Base-by-base conservation (phyloP, 1,284 basidiomycete genomes). In the Xerocomus minutiporus region DNA sequence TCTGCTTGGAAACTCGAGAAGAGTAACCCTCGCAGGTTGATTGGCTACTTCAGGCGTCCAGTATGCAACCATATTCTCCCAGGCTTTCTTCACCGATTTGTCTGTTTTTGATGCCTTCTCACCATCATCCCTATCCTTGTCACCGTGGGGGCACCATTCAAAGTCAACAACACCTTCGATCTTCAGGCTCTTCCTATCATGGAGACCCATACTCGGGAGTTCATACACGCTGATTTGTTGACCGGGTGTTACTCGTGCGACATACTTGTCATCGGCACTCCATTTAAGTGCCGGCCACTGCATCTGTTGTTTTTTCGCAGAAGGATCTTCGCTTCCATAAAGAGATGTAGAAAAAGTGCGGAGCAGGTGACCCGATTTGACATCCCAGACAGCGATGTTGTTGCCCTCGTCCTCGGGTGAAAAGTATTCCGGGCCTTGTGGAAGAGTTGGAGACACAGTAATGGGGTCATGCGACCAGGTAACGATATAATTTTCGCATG, bases 401-500 rank as follows among this genome's bases (percentile, higher is more conserved):
- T 97, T 95, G 38, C 96, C 97, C 74, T 97, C 94, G 70, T 99
- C 97, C 61, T 94, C 93, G 9, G 89, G 84, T 44, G 92, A 91
- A 73, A 96, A 93, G 65, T 85, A 91, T 64, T 91, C 88, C 50
- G 92, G 83, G 31, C 90, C 89, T 73, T 91, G 86, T 53, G 82
- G 75, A 41, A 89, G 86, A 58, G 86, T 86, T 58, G 92, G 88
- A 38, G 90, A 88, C 35, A 95, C 88, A 54, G 87, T 80, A 63
- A 99, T 96, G 20, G 95, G 87, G 62, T 97, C 93, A 62, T 94
- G 90, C 8, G 97, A 97, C 93, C 96, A 99, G 40, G 97, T 99
- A 63, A 97, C 92, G 59, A 99, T 77, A 75, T 97, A 99, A 60
- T 92, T 87, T 73, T 99, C 97, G 76, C 91, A 91, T 5, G 97